Base-by-base conservation (phyloP, 177 flowering plant genomes). In the Telopea speciosissima region DNA sequence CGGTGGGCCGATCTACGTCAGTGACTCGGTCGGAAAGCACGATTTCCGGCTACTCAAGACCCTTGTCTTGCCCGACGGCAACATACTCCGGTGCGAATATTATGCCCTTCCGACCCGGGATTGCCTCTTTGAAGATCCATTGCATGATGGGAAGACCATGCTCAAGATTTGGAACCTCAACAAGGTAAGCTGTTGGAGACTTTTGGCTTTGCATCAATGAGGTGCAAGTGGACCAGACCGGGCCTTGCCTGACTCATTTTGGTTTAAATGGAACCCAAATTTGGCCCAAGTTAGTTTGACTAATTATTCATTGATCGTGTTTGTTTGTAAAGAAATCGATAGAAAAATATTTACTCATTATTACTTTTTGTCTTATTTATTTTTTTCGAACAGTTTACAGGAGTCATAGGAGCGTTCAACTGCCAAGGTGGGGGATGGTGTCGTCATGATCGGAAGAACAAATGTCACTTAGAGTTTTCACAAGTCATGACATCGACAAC, bases 401-500 rank as follows among this genome's bases (percentile, higher is more conserved):
- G 89, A 68, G 87, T 81, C 10, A 8, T 86, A 1, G 88, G 89
- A 25, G 82, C 81, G 22, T 87, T 83, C 72, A 87, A 87, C 61
- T 84, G 86, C 60, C 87, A 87, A 75, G 87, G 89, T 73, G 89
- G 93, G 66, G 98, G 98, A 21, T 94, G 98, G 98, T 68, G 77
- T 70, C 84, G 86, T 4, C 79, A 89, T 59, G 65, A 77, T 0
- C 68, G 97, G 66, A 79, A 83, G 61, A 94, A 89, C 87, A 70
- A 77, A 65, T 82, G 89, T 59, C 69, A 64, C 63, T 76, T 93
- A 1, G 78, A 90, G 31, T 86, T 36, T 63, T 92, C 97, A 3
- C 82, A 72, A 2, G 59, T 16, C 8, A 79, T 92, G 70, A 79
- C 86, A 2, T 62, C 89, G 62, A 63, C 44, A 33, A 66, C 85